These are phyloP conservation scores for Cyclocybe aegerita DNA, from an alignment of 768 basidiomycete species.

Conservation along the genomic window DNA sequence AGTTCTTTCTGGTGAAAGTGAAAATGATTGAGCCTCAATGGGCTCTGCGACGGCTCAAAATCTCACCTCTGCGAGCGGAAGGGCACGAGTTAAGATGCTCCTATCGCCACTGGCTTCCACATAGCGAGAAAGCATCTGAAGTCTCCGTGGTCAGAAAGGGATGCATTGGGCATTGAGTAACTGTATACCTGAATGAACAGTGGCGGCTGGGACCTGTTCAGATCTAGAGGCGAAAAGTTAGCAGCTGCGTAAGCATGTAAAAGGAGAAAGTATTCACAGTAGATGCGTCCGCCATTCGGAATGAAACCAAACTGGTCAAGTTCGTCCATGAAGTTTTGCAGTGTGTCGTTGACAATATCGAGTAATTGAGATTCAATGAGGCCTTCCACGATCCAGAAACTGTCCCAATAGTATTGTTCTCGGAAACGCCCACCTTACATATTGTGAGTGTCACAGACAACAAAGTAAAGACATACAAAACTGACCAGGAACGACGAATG, in stretches of 20 bases:
- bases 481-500: constrained; percentile 83
- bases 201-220: constrained; percentile 92
- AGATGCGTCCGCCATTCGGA: constrained; percentile 91
- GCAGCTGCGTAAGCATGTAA: background rate
- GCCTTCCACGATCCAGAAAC: constrained; percentile 88
- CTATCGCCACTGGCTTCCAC: constrained; percentile 70
- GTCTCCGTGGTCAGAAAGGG: background rate
- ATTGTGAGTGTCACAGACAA: background rate
- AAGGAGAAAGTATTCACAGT: constrained; percentile 49
- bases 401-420: constrained; percentile 75
- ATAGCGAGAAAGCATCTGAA: constrained; percentile 90
- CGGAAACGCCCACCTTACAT: constrained; percentile 67
- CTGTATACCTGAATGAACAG: constrained; percentile 72
- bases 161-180: background rate
- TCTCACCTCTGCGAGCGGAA: constrained; percentile 80
- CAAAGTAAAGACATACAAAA: background rate
- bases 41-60: background rate
- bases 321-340: constrained; percentile 96
- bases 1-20: constrained; percentile 63
- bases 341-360: constrained; percentile 67
- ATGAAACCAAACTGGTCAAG: constrained; percentile 84
- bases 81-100: constrained; percentile 70
- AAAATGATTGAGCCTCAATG: background rate
- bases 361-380: constrained; percentile 80
- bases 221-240: constrained; percentile 40